Conservation (phyloP, 495 filamentous ascomycete species). For the Penicillium canescens region DNA sequence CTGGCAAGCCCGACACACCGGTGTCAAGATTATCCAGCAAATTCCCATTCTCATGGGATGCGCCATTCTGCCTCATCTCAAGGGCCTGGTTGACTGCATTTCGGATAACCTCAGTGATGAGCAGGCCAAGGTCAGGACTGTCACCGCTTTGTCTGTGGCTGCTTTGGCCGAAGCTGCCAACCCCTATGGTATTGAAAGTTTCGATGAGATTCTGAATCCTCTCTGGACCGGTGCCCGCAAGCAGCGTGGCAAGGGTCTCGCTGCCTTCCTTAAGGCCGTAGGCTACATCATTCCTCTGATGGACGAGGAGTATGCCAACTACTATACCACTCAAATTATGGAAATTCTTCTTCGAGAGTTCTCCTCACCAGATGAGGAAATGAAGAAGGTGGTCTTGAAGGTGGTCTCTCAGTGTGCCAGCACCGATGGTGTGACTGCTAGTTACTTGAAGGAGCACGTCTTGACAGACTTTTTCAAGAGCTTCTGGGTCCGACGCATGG, state of each 20-base stretch:
- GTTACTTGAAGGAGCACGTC: slow-evolving; percentile 93
- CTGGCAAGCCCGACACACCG: slow-evolving; percentile 98
- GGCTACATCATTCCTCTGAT: slow-evolving; percentile 98
- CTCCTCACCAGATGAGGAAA: slow-evolving; percentile 95
- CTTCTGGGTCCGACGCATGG: slow-evolving; percentile 98
- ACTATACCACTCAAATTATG: slow-evolving; percentile 99
- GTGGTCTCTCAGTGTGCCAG: slow-evolving; percentile 96
- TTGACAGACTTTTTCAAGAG: slow-evolving; percentile 97
- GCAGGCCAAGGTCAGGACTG: slow-evolving; percentile 94
- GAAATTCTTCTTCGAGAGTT: slow-evolving; percentile 96
- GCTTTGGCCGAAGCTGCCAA: slow-evolving; percentile 95
- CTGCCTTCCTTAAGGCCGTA: slow-evolving; percentile 95
- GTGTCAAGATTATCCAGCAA: slow-evolving; percentile 98
- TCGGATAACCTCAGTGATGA: slow-evolving; percentile 95
- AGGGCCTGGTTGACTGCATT: slow-evolving; percentile 95
- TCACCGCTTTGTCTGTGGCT: slow-evolving; percentile 92
- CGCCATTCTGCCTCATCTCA: slow-evolving; percentile 93
- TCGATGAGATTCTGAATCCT: slow-evolving; percentile 95
- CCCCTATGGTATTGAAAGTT: slow-evolving; percentile 98
- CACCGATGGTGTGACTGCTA: slow-evolving; percentile 91
- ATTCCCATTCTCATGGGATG: slow-evolving; percentile 99
- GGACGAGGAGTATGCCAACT: slow-evolving; percentile 99
- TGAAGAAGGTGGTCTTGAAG: slow-evolving; percentile 99
- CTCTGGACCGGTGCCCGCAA: slow-evolving; percentile 95
- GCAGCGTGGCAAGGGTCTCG: slow-evolving; percentile 93